Base-by-base conservation (phyloP, 768 basidiomycete genomes). In the Russula sp. region DNA sequence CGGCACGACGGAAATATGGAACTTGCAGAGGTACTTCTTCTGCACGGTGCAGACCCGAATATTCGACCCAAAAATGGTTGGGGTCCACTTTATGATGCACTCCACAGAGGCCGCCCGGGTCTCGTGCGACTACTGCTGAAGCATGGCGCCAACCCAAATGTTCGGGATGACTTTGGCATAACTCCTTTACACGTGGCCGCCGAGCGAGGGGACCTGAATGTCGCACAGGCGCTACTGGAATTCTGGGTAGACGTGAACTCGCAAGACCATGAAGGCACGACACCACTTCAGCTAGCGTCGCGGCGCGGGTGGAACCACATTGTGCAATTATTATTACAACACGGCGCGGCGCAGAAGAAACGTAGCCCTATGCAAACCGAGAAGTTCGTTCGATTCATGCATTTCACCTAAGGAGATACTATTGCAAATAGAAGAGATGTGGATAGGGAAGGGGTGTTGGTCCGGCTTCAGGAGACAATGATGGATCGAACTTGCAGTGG, bases 41-140 rank as follows among this genome's bases (percentile, higher is more conserved):
- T 11, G 8, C n/a, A 22, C n/a, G 44, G n/a, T 22, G 44, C 44
- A 46, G n/a, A 46, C 10, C 20, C 44, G 20, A 46, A 20, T 20
- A 10, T 22, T 7, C n/a, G 1, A 11, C 0, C 7, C 18, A 4
- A 7, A 9, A 2, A 2, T 9, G 1, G 44, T 4, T 1, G 5
- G 20, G 20, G 7, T 8, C 18, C 44, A n/a, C 44, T 46, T 8
- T 9, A 22, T 46, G 3, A 4, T 0, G 44, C 44, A 9, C 18
- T 46, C 44, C 2, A 10, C 9, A n/a, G 5, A 9, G 44, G 44
- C 44, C 44, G 5, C 5, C 8, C 1, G n/a, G 44, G 10, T 9
- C 44, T 46, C n/a, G 44, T 20, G 22, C 20, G 22, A 3, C n/a
- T 46, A 20, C 44, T 46, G 10, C 44, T 46, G 18, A 46, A 46